Evolutionary conservation across 345 rosid genomes (phyloP), one percentile per base, ranked within the genome.

Genomic region (Microthlaspi erraticum): DNA sequence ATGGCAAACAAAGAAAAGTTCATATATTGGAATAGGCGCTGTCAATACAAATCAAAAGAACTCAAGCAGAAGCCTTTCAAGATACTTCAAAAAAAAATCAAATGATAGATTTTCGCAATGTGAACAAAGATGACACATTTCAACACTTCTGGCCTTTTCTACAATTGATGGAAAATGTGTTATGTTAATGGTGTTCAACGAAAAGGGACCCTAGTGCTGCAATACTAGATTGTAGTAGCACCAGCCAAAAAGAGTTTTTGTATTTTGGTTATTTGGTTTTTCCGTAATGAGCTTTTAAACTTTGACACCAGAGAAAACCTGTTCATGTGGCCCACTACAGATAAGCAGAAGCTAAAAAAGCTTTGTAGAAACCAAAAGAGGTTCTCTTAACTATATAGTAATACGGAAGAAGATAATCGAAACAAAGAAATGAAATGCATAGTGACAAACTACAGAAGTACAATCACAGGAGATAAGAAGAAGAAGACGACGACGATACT

Each of bases 271-370:
- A 61, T 52, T 61, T 61, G 68, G 46, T 55, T 56, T n/a, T 18
- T 66, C 53, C 43, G 53, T 11, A 23, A 23, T 14, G 20, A 53
- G 34, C 63, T 52, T 44, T 43, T 9, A 12, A 36, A 14, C 48
- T 58, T n/a, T 9, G 16, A 49, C 39, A 68, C 16, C 55, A 70
- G 34, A 50, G 36, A 31, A 64, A 82, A 88, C 88, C 88, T 86
- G 96, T 81, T 85, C 85, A 83, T 86, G 88, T 90, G 98, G 88
- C 98, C 97, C 91, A 90, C 93, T 84, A 75, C n/a, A 77, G 80
- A 82, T 78, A 73, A 84, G 85, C 95, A 81, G 53, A 73, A 82
- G 84, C 88, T 88, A 78, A 72, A 83, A 29, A 80, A 73, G 61
- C 83, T 44, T 42, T 76, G 84, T 59, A 67, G 68, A 79, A 61